phyloP scores from a whole-genome alignment of 768 basidiomycete genomes.

The Suillus decipiens region DNA sequence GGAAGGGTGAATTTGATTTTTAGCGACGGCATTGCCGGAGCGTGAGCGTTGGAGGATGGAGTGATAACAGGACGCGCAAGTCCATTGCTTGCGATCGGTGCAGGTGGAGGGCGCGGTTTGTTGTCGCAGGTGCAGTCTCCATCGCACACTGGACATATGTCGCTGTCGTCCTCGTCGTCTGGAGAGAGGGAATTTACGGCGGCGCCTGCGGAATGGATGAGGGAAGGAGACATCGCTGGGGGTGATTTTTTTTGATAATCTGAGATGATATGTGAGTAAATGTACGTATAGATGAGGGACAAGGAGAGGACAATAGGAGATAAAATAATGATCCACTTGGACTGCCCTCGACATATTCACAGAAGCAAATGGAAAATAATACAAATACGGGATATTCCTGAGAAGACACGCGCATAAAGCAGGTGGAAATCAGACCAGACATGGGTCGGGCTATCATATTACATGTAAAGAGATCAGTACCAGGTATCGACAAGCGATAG shows the following conservation, averaged over 20 bases:
- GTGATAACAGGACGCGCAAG: constrained; percentile 40
- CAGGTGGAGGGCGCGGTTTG: constrained; percentile 37
- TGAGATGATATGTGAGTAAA: constrained; percentile 27
- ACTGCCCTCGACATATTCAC: constrained; percentile 22
- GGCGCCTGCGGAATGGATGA: constrained; percentile 65
- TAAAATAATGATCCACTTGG: constrained; percentile 25
- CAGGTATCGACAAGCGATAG: constrained; percentile 29
- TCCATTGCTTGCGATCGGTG: constrained; percentile 34
- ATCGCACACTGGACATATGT: constrained; percentile 91
- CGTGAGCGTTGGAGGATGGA: constrained; percentile 36
- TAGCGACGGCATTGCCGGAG: constrained; percentile 39
- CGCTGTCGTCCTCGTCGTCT: constrained; percentile 78
- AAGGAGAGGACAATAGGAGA: constrained; percentile 23
- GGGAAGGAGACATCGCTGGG: constrained; percentile 68
- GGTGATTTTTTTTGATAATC: constrained; percentile 51
- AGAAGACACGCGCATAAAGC: constrained; percentile 18
- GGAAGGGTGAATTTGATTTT: constrained; percentile 78
- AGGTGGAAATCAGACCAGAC: constrained; percentile 14
- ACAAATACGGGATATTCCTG: constrained; percentile 19
- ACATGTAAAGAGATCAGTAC: constrained; percentile 41
- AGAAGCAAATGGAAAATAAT: constrained; percentile 21
- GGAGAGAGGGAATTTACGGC: constrained; percentile 35
- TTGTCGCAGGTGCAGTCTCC: constrained; percentile 80
- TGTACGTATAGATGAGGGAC: constrained; percentile 15
- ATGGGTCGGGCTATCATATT: constrained; percentile 32